Evolutionary conservation across 495 filamentous ascomycete genomes (phyloP).

Genomic region (Letharia lupina): DNA sequence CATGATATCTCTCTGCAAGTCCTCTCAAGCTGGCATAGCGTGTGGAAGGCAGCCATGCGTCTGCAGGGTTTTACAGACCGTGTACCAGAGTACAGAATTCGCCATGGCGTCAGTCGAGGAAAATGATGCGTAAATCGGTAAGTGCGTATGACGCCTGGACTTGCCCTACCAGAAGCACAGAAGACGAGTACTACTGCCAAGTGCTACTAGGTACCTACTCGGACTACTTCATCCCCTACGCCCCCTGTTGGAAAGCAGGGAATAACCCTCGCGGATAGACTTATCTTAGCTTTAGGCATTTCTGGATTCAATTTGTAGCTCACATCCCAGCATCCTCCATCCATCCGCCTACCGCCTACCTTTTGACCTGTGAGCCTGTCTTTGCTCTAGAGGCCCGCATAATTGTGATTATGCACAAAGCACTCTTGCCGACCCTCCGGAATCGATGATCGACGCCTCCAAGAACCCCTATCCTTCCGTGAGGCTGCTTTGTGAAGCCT

Average conservation of each 20-base stretch:
- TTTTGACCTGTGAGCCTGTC: neutral
- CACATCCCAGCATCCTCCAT: conserved; percentile 6
- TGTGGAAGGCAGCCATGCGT: conserved; percentile 12
- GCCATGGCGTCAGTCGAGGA: neutral
- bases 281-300: conserved; percentile 7
- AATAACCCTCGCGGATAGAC: conserved; percentile 12
- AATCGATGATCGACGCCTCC: conserved; percentile 5
- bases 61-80: neutral
- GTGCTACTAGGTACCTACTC: neutral
- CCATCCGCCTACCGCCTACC: neutral
- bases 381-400: conserved; percentile 6
- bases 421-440: conserved; percentile 1
- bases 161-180: neutral
- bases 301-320: neutral
- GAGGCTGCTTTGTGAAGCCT: neutral
- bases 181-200: neutral
- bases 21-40: neutral
- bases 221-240: neutral
- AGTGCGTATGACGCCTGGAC: conserved; percentile 8
- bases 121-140: neutral
- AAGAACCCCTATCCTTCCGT: neutral
- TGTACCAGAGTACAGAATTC: neutral
- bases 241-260: conserved; percentile 2
- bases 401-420: conserved; percentile 3
- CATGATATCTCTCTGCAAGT: neutral